Evolutionary conservation across 352 stramenopile species (phyloP).

Genomic region (Phytopythium delawarense): DNA sequence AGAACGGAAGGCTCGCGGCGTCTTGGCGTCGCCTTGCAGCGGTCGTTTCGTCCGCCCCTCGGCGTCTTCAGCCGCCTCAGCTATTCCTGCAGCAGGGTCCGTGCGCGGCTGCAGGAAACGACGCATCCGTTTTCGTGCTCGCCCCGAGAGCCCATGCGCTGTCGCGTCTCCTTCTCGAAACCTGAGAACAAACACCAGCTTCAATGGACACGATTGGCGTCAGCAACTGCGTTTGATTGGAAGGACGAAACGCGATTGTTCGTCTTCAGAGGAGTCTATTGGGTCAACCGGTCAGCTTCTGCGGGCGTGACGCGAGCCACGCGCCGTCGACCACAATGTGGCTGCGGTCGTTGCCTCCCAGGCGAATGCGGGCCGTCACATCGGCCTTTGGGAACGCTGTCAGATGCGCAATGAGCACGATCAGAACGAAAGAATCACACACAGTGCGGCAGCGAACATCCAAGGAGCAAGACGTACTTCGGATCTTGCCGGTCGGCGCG

Average conservation of each 20-base stretch:
- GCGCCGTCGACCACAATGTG: conserved; percentile 40
- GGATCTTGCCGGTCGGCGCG: conserved; percentile 27
- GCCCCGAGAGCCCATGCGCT: too few relatives aligned
- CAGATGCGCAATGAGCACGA: neutral
- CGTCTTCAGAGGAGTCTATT: neutral
- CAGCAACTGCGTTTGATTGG: neutral
- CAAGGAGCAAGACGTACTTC: conserved; percentile 37
- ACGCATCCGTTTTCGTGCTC: too few relatives aligned
- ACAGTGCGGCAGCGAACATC: neutral
- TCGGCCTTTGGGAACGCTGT: conserved; percentile 47
- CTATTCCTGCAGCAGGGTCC: too few relatives aligned
- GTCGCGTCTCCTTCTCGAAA: neutral
- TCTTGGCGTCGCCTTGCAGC: too few relatives aligned
- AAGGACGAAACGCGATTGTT: neutral
- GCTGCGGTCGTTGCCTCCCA: conserved; percentile 21
- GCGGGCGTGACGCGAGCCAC: conserved; percentile 36
- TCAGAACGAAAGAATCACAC: neutral
- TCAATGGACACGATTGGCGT: neutral
- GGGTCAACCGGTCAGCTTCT: conserved; percentile 6
- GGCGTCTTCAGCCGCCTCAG: too few relatives aligned
- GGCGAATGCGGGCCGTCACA: conserved; percentile 31
- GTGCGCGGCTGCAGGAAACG: too few relatives aligned
- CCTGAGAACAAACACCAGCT: neutral
- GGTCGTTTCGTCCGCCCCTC: too few relatives aligned
- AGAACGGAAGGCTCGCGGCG: too few relatives aligned